Base-by-base conservation (phyloP, 208 protist species). In the Crithidia sp. region DNA sequence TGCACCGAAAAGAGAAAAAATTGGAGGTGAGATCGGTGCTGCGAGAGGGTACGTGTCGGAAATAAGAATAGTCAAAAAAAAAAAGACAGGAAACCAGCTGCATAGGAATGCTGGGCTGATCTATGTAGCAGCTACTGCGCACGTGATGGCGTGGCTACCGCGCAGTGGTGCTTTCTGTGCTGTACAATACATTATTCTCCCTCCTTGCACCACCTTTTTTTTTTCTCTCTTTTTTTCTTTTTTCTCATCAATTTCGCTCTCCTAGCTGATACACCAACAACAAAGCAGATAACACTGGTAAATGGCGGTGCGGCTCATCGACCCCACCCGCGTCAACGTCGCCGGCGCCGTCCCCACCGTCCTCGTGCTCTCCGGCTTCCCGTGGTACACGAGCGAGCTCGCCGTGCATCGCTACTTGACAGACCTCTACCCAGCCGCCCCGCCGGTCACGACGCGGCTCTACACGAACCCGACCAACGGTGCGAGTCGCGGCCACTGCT, bases 391-490 rank as follows among this genome's bases (percentile, higher is more conserved):
- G 2, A 86, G 75, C 37, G 89, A 93, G 76, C 44, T 69, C 43
- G 76, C 73, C 10, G 67, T 93, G 17, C 75, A 74, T 47, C 65
- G 84, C 53, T 88, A 93, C 75, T 76, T 96, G 61, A 41, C 28
- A n/a, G 59, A 83, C 19, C 10, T 88, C 12, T 82, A 86, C 86
- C 75, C 76, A 7, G 54, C 57, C 44, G 78, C 64, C 1, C 41
- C 72, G 7, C 92, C 88, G 3, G 63, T 77, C 43, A 95, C 88
- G 2, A 82, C 76, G 52, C 84, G 92, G 4, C 79, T 95, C 14
- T 96, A 96, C 79, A 88, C 83, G 37, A 81, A 92, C 75, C 88
- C 88, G 0, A 68, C 81, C 1, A 96, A 95, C 77, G 92, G 92
- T 39, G 68, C 80, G 41, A 95, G 90, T 64, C 64, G 88, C 10